Evolutionary conservation across 805 yeast species (phyloP).

Genomic region (Candida taoyuanica): DNA sequence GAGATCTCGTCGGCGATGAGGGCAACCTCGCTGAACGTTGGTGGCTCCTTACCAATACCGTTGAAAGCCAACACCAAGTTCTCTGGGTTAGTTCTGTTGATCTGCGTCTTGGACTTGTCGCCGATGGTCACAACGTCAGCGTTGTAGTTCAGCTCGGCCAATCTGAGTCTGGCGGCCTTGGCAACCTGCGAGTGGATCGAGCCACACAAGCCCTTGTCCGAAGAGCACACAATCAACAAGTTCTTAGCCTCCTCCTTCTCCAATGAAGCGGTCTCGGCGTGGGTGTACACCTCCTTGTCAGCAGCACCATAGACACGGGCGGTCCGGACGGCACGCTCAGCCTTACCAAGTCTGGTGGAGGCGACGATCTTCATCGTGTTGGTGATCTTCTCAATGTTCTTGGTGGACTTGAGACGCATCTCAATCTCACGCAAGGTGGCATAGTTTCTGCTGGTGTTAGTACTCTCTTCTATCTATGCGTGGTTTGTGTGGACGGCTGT

Average conservation of each 20-base stretch:
- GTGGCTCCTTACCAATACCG: constrained; percentile 96
- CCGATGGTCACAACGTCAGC: constrained; percentile 86
- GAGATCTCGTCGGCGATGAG: constrained; percentile 81
- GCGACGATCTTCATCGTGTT: constrained; percentile 99
- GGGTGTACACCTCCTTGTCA: constrained; percentile 71
- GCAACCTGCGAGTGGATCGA: constrained; percentile 95
- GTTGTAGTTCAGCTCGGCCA: constrained; percentile 50
- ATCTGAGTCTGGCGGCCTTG: constrained; percentile 73
- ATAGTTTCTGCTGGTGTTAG: constrained; percentile 60
- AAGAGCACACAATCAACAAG: constrained; percentile 82
- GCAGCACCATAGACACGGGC: constrained; percentile 82
- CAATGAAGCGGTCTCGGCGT: constrained; percentile 70
- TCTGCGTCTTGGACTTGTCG: constrained; percentile 89
- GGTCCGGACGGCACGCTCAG: constrained; percentile 89
- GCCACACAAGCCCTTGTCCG: constrained; percentile 99
- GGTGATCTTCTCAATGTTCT: constrained; percentile 98
- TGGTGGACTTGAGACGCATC: constrained; percentile 95
- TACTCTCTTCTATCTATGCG: constrained; percentile 12
- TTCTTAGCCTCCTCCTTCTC: constrained; percentile 46
- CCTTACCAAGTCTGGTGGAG: constrained; percentile 91
- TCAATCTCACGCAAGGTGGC: constrained; percentile 99
- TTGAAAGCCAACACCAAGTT: constrained; percentile 70
- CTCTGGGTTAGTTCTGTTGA: constrained; percentile 73
- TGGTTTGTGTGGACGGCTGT: background rate
- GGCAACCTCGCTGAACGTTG: constrained; percentile 87